phyloP scores from a whole-genome alignment of 176 grass and related monocot species.

The Tillandsia fasciculata region DNA sequence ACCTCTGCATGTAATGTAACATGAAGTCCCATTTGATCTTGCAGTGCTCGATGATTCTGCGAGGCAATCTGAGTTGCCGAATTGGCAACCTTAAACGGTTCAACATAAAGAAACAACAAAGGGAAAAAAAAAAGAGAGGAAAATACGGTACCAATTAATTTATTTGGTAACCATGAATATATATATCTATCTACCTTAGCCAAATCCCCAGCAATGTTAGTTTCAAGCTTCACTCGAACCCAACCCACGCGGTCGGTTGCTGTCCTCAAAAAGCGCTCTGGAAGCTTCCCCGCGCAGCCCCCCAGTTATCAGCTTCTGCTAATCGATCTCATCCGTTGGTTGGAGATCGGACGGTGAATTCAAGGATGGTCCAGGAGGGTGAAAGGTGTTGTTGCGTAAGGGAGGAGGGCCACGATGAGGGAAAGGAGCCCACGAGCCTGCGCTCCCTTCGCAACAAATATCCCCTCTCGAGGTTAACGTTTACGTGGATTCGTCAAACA shows the following conservation, averaged over 20 bases:
- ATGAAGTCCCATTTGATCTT: too few species aligned
- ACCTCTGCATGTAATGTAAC: too few species aligned
- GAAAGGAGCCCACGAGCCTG: background rate
- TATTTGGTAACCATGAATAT: too few species aligned
- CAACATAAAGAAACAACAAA: too few species aligned
- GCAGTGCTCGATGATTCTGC: too few species aligned
- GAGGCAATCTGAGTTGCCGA: too few species aligned
- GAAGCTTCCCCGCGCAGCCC: background rate
- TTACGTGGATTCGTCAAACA: slow-evolving; percentile 34
- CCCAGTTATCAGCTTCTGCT: background rate
- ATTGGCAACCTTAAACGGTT: too few species aligned
- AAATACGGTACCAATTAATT: too few species aligned
- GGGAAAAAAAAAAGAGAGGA: too few species aligned
- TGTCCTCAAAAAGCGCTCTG: background rate
- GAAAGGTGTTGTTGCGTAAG: slow-evolving; percentile 38
- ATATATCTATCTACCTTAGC: too few species aligned
- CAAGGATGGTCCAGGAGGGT: background rate
- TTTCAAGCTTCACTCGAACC: too few species aligned
- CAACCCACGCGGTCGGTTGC: background rate
- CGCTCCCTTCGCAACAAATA: slow-evolving; percentile 1
- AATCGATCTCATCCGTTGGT: slow-evolving; percentile 15
- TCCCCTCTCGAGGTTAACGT: background rate
- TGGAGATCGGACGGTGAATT: slow-evolving; percentile 10
- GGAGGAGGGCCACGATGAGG: slow-evolving; percentile 32
- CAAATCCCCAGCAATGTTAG: too few species aligned